These are phyloP conservation scores for Rhodotorula sp. DNA, from an alignment of 1,284 basidiomycete genomes.

Conservation along the genomic window DNA sequence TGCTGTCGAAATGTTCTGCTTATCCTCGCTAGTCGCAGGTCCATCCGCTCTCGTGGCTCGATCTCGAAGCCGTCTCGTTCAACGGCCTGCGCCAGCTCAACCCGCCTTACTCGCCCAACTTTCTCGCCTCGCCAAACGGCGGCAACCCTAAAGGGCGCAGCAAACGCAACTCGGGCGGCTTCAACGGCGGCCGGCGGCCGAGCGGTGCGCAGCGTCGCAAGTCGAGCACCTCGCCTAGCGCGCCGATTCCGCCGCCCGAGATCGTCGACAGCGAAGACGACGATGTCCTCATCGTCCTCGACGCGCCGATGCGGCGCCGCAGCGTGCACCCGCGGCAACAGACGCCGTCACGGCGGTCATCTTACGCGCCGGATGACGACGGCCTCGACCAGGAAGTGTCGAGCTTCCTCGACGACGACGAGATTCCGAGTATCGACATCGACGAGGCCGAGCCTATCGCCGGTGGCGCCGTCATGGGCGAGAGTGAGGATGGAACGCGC, in stretches of 20 bases:
- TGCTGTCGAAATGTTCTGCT: rapidly evolving
- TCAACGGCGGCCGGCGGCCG: background rate
- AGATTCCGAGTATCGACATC: conserved; percentile 22
- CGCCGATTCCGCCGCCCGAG: background rate
- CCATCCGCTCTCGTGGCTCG: conserved; percentile 39
- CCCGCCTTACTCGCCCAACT: background rate
- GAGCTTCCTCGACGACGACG: conserved; percentile 24
- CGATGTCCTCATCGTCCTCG: conserved; percentile 37
- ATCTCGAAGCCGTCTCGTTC: conserved; percentile 40
- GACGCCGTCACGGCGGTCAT: conserved; percentile 11
- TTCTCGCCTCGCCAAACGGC: background rate
- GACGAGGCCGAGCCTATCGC: conserved; percentile 22
- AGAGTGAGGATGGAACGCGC: conserved; percentile 2
- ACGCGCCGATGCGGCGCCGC: conserved; percentile 12
- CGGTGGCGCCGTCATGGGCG: background rate
- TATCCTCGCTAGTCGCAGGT: conserved; percentile 1
- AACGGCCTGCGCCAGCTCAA: conserved; percentile 3
- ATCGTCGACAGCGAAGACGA: conserved; percentile 25
- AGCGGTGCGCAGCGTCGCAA: background rate
- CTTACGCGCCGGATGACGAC: conserved; percentile 10
- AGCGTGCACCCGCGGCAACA: background rate
- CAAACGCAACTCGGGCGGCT: background rate
- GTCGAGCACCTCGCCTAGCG: background rate
- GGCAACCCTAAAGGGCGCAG: background rate
- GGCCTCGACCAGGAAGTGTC: conserved; percentile 2